These are phyloP conservation scores for Xylariaceae sp. DNA, from an alignment of 2,329 filamentous ascomycete species.

Conservation along the genomic window DNA sequence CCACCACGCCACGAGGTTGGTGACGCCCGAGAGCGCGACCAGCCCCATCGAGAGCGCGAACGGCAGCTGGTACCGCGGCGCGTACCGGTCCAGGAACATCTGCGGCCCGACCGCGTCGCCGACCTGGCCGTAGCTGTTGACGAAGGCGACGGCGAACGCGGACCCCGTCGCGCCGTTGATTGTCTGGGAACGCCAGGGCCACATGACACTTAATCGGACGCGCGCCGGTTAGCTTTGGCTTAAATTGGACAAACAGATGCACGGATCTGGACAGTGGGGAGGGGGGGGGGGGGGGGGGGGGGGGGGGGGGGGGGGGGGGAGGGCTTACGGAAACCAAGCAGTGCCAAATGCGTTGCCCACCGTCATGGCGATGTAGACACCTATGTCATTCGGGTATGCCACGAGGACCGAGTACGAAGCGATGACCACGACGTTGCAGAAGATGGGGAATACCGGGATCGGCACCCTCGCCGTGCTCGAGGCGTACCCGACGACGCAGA, in stretches of 20 bases:
- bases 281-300: too few relatives aligned
- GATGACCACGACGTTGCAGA: conserved; percentile 34
- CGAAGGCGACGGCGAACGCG: conserved; percentile 42
- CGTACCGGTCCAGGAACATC: conserved; percentile 25
- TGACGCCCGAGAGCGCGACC: conserved; percentile 32
- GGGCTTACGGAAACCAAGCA: conserved; percentile 38
- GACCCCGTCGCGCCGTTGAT: conserved; percentile 38
- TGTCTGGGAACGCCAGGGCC: conserved; percentile 44
- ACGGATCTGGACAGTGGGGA: too few relatives aligned
- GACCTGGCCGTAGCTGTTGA: conserved; percentile 42
- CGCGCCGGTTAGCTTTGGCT: too few relatives aligned
- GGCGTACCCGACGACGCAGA: too few relatives aligned
- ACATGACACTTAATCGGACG: too few relatives aligned
- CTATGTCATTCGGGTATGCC: conserved; percentile 36
- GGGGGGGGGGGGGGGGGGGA: too few relatives aligned
- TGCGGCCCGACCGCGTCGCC: conserved; percentile 41
- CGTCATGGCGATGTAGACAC: conserved; percentile 38
- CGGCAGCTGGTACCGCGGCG: conserved; percentile 35
- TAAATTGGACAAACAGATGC: too few relatives aligned
- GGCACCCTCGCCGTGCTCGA: too few relatives aligned
- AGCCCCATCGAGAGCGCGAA: conserved; percentile 38
- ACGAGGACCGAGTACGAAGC: conserved; percentile 37
- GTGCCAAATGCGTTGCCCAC: conserved; percentile 34
- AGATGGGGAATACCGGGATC: conserved; percentile 35
- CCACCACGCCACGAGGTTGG: conserved; percentile 37